Conservation (phyloP, 768 basidiomycete species). For the Xerocomellus amylosporus region DNA sequence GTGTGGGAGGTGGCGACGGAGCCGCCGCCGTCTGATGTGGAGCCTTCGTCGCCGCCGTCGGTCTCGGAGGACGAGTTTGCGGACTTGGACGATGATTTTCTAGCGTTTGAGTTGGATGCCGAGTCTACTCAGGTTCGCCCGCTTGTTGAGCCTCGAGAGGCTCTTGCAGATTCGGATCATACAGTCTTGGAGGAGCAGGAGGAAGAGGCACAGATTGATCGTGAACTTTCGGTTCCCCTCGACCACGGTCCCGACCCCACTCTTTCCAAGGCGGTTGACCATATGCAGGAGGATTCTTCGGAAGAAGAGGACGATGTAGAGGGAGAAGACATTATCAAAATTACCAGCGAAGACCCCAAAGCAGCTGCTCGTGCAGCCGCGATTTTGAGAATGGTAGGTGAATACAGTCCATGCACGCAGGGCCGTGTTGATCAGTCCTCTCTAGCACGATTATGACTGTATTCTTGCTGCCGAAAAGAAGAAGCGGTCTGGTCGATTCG, state of each 20-base stretch:
- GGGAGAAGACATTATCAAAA: slow-evolving; percentile 63
- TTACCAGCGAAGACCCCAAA: slow-evolving; percentile 78
- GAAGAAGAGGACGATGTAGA: slow-evolving; percentile 34
- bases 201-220: slow-evolving; percentile 36
- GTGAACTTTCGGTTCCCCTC: slow-evolving; percentile 33
- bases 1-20: slow-evolving; percentile 24
- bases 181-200: slow-evolving; percentile 23
- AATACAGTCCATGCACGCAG: background rate
- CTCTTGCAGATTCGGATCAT: slow-evolving; percentile 14
- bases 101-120: slow-evolving; percentile 12
- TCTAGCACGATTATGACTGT: slow-evolving; percentile 85
- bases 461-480: slow-evolving; percentile 40
- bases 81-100: slow-evolving; percentile 15
- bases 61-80: slow-evolving; percentile 22
- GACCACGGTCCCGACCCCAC: slow-evolving; percentile 13
- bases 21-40: slow-evolving; percentile 17
- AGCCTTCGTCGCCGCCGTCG: slow-evolving; percentile 2
- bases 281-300: slow-evolving; percentile 16
- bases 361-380: slow-evolving; percentile 93
- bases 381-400: slow-evolving; percentile 79
- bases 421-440: background rate
- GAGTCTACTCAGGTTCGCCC: slow-evolving; percentile 17
- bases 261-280: background rate
- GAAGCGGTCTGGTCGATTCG: slow-evolving; percentile 29
- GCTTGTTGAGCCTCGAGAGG: background rate